These are phyloP conservation scores for Thuidium tamariscinum DNA, from an alignment of 225 moss, liverwort and hornwort species.

Conservation along the genomic window DNA sequence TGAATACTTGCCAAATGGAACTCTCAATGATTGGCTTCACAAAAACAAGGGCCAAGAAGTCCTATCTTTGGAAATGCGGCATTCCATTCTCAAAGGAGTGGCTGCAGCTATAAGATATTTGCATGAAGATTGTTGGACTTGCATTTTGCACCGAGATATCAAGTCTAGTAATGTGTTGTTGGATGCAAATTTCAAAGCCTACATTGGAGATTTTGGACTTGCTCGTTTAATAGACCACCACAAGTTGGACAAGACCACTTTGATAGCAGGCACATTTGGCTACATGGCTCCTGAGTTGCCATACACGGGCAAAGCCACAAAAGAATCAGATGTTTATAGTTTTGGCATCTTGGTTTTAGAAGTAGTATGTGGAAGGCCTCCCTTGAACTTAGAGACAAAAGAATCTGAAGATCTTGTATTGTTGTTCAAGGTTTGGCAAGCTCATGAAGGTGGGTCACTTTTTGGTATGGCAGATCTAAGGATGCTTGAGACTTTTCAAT, in stretches of 20 bases:
- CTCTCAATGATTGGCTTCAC: too few relatives aligned
- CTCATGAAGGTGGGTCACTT: not conserved
- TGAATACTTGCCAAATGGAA: too few relatives aligned
- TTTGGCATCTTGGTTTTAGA: not conserved
- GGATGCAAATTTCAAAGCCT: not conserved
- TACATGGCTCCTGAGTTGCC: not conserved
- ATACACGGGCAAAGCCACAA: not conserved
- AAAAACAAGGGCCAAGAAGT: too few relatives aligned
- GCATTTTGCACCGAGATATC: not conserved
- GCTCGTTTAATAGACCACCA: not conserved
- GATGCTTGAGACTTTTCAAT: not conserved
- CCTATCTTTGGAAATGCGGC: too few relatives aligned
- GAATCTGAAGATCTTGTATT: not conserved
- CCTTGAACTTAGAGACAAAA: not conserved
- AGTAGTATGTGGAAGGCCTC: not conserved
- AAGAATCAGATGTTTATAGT: not conserved
- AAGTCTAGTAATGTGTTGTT: not conserved
- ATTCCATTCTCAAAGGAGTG: too few relatives aligned
- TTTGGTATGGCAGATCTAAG: not conserved
- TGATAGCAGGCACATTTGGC: not conserved
- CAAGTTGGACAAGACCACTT: not conserved
- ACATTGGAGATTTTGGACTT: not conserved
- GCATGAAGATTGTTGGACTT: not conserved
- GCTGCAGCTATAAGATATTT: too few relatives aligned
- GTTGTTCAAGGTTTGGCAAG: not conserved